These are phyloP conservation scores for Hyaloraphidium curvatum DNA, from an alignment of 192 early-diverging fungal genomes.

Conservation along the genomic window DNA sequence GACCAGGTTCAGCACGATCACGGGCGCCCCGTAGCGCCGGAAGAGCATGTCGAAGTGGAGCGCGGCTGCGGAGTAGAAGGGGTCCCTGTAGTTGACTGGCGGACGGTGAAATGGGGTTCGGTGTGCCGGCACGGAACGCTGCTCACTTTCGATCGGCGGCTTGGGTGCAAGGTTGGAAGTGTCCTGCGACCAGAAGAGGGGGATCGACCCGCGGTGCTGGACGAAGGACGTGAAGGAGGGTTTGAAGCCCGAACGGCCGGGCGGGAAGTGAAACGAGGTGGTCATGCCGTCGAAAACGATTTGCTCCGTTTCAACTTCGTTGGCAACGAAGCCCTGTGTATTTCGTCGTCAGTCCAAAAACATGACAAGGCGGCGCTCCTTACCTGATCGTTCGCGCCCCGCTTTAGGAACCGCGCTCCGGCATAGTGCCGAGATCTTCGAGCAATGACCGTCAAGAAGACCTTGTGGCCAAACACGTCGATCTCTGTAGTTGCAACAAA, in stretches of 20 bases:
- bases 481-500: conserved; percentile 34
- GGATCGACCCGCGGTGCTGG: conserved; percentile 94
- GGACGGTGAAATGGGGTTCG: background rate
- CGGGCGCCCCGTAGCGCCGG: conserved; percentile 69
- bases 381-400: conserved; percentile 78
- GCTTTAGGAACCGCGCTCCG: conserved; percentile 85
- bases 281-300: conserved; percentile 82
- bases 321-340: conserved; percentile 78
- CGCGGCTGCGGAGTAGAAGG: conserved; percentile 79
- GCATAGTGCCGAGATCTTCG: conserved; percentile 85
- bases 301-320: conserved; percentile 98
- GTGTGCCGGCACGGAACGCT: background rate
- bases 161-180: conserved; percentile 81
- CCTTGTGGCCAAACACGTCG: conserved; percentile 73
- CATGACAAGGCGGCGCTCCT: background rate
- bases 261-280: conserved; percentile 64
- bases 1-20: conserved; percentile 86
- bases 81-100: conserved; percentile 67
- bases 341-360: background rate
- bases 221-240: conserved; percentile 81
- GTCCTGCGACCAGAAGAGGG: conserved; percentile 89
- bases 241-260: conserved; percentile 16
- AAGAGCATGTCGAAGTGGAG: conserved; percentile 89
- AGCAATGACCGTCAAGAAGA: conserved; percentile 85
- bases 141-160: conserved; percentile 59